phyloP scores from a whole-genome alignment of 176 grass and related monocot genomes.

The Microstegium vimineum region DNA sequence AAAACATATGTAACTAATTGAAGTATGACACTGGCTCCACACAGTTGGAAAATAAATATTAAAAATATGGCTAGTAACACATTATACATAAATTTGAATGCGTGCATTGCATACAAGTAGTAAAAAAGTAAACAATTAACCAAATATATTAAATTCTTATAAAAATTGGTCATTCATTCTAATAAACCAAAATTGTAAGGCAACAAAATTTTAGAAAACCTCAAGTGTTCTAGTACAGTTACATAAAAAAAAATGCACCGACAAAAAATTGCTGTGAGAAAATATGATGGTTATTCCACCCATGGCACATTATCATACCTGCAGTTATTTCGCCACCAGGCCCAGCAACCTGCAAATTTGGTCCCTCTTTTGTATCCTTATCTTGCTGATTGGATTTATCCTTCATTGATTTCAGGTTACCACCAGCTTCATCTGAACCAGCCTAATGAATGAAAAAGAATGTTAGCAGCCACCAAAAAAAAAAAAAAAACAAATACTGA shows the following conservation, averaged over 20 bases:
- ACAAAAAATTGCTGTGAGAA: conserved; percentile 23
- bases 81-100: background rate
- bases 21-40: conserved; percentile 3
- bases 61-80: background rate
- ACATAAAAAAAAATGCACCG: background rate
- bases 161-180: background rate
- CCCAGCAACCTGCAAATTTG: conserved; percentile 82
- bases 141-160: background rate
- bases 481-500: background rate
- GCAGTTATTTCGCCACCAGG: conserved; percentile 83
- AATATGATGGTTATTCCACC: background rate
- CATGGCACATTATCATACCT: conserved; percentile 37
- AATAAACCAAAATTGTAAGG: background rate
- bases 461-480: conserved; percentile 23
- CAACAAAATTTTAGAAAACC: conserved; percentile 7
- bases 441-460: conserved; percentile 44
- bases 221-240: background rate
- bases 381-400: conserved; percentile 82
- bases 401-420: conserved; percentile 67
- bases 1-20: background rate
- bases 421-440: conserved; percentile 61
- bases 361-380: conserved; percentile 80
- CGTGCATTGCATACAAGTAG: background rate
- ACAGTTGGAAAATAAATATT: conserved; percentile 1
- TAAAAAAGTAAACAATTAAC: background rate